Conservation (phyloP, 495 filamentous ascomycete genomes). For the Trichoderma reesei region DNA sequence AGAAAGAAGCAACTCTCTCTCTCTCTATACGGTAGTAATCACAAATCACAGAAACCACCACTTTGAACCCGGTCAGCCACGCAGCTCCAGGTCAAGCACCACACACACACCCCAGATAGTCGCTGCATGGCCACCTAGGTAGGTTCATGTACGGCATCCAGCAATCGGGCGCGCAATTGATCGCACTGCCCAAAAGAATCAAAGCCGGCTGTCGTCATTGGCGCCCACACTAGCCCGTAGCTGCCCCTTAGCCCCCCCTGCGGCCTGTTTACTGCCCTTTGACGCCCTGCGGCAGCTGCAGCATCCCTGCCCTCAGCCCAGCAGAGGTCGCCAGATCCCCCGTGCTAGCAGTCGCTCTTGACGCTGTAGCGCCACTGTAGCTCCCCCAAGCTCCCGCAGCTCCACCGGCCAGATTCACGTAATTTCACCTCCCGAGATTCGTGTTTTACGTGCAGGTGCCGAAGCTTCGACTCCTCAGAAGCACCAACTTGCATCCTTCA, state of each 20-base stretch:
- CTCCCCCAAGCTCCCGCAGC: conserved; percentile 5
- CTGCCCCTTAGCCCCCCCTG: background rate
- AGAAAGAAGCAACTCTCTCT: no score
- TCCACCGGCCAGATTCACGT: background rate
- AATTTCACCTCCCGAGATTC: background rate
- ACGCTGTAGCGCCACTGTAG: background rate
- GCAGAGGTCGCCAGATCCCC: background rate
- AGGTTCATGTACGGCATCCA: background rate
- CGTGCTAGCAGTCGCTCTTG: background rate
- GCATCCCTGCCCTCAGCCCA: background rate
- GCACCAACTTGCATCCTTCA: background rate
- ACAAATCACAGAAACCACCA: background rate
- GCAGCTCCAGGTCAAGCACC: no score
- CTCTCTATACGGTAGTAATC: no score
- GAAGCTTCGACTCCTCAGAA: background rate
- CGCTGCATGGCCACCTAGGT: background rate
- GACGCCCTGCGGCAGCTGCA: background rate
- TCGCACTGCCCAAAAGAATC: background rate
- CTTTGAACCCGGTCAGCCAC: no score
- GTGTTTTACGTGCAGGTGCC: background rate
- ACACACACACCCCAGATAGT: no score
- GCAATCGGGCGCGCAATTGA: no score
- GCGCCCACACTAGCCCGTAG: background rate
- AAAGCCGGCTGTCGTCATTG: background rate
- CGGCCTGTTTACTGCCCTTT: background rate